Evolutionary conservation across 768 basidiomycete genomes (phyloP), one percentile per base, ranked within the genome.

Genomic region (Tephrocybe rancida): DNA sequence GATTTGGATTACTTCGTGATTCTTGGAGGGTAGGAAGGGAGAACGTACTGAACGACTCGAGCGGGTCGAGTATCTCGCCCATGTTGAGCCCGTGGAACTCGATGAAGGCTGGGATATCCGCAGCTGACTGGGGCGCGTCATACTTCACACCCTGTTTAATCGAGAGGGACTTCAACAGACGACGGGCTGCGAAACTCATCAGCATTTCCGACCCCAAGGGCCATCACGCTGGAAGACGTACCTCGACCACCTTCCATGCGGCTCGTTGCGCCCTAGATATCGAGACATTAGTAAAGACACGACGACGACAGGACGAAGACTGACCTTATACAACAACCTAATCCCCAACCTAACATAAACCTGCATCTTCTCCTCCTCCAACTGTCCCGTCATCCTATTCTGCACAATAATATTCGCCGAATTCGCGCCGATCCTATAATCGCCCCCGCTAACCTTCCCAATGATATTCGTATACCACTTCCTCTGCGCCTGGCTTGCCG

Each of bases 281-380:
- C 22, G 14, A 34, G 34, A 6, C 27, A 44, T 16, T 13, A n/a
- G 16, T 6, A 18, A 24, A 13, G 42, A 24, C 35, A 9, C 11
- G 4, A 29, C 21, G 8, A 14, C 21, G 50, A 34, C 8, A 8
- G 7, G 22, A 14, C 18, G 16, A 18, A 14, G 19, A 63, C 66
- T 9, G 57, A 80, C 85, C 80, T 90, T 92, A 78, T 98, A 99
- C 55, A 98, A 67, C 52, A 99, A 65, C 24, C 96, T 78, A 63
- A 99, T 99, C 2, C 96, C 96, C 14, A 99, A 72, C 34, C 95
- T 76, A 0, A 98, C 93, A 65, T 97, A 98, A 1, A 81, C 80
- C 64, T 95, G 88, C 94, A 98, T 99, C 77, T 98, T 98, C 74
- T 98, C 96, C 71, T 99, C 96, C 65, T 95, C 90, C 52, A 98